Base-by-base conservation (phyloP, 208 protist species). In the Trypanosomatidae sp. region DNA sequence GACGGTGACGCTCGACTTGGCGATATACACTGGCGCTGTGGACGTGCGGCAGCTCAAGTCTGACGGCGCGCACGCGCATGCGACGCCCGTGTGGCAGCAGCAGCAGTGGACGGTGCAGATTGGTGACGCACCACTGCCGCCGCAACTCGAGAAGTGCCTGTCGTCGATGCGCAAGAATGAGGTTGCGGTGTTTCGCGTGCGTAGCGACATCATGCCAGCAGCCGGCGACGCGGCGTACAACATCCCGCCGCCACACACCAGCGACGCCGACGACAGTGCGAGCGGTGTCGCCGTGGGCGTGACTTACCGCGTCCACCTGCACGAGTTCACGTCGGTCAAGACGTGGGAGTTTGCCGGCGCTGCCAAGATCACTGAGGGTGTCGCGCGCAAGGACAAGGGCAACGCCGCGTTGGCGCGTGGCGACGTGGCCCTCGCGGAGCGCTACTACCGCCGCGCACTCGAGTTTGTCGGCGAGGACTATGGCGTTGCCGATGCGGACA, bases 401-500 rank as follows among this genome's bases (percentile, higher is more conserved):
- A 95, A 95, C 54, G 71, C 61, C 18, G 62, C 72, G n/a, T 79
- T 92, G 46, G 74, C 84, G 42, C 59, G 27, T 0, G 77, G 74
- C 15, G 55, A 86, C 8, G 47, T 81, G 7, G 46, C 58, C 3
- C 61, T 54, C 6, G 88, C 88, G 0, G 68, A 82, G 59, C 58
- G 62, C 33, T 86, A 71, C 54, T 95, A 95, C 70, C 74, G 85
- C 33, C 75, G 77, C 21, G 76, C 78, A 5, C 63, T 92, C 26
- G 76, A 88, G 56, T 92, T 91, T 43, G 58, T 95, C 22, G 83
- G 83, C 4, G 59, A 74, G 27, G 74, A 88, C 56, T 80, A 76
- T 58, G 72, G 71, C 23, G 68, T 79, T 35, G 43, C 55, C 24
- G 66, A 71, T 10, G 59, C 61, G 8, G 61, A 71, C 35, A 86